Evolutionary conservation across 306 rosid genomes (phyloP).

Genomic region (Luffa aegyptiaca): DNA sequence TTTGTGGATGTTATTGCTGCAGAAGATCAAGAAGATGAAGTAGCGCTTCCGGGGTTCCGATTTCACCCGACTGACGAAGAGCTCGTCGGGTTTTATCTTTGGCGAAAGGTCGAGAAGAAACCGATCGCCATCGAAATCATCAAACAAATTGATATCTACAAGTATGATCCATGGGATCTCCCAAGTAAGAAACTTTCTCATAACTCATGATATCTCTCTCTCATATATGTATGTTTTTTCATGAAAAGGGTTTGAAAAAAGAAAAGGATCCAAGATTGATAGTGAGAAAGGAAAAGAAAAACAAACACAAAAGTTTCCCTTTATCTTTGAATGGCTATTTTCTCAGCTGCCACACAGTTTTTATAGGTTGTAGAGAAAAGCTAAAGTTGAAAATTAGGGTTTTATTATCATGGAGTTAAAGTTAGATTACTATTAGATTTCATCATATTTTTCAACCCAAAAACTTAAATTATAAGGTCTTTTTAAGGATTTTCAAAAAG

Average conservation of each 20-base stretch:
- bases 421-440: background rate
- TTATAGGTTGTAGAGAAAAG: background rate
- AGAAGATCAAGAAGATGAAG: conserved; percentile 31
- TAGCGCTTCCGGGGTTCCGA: conserved; percentile 75
- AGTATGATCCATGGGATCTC: conserved; percentile 97
- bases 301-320: background rate
- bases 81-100: conserved; percentile 77
- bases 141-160: conserved; percentile 85
- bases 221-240: background rate
- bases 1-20: background rate
- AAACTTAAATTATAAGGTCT: background rate
- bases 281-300: too few relatives aligned
- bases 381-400: background rate
- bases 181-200: conserved; percentile 46
- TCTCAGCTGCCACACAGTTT: background rate
- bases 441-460: background rate
- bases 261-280: too few relatives aligned
- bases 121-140: conserved; percentile 56
- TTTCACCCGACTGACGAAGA: conserved; percentile 95
- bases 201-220: background rate
- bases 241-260: background rate
- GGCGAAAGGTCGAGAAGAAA: conserved; percentile 60
- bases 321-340: background rate
- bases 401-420: background rate
- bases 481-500: background rate